Percentiles rank a stretch among this genome's conserved stretches.
Conservation (phyloP, 176 grass and related monocot species). For the Phyllostachys edulis region DNA sequence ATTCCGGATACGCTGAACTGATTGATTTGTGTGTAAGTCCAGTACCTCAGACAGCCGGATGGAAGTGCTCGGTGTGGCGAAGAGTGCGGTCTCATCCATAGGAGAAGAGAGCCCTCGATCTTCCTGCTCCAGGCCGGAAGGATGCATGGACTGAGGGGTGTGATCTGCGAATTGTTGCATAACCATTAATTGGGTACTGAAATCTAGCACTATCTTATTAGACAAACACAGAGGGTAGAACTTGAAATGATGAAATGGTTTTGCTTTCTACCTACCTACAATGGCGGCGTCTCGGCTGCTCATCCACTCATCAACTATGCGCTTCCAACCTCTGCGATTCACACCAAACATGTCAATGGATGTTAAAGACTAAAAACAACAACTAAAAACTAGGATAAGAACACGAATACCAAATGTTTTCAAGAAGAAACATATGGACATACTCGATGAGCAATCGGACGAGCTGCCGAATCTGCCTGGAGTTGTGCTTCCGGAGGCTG, state of each 20-base stretch:
- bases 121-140: slow-evolving; percentile 50
- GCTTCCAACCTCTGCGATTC: slow-evolving; percentile 69
- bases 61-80: slow-evolving; percentile 51
- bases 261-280: slow-evolving; percentile 48
- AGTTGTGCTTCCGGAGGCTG: slow-evolving; percentile 58
- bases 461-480: slow-evolving; percentile 69
- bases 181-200: background rate
- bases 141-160: slow-evolving; percentile 60
- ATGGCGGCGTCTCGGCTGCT: slow-evolving; percentile 47
- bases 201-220: background rate
- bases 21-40: background rate
- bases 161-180: slow-evolving; percentile 42
- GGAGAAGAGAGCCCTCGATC: slow-evolving; percentile 46
- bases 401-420: background rate
- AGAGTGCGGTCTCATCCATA: slow-evolving; percentile 51
- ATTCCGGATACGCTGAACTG: background rate
- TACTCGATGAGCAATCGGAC: slow-evolving; percentile 69
- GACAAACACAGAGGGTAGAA: background rate
- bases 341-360: slow-evolving; percentile 28
- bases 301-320: slow-evolving; percentile 70
- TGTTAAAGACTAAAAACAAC: background rate
- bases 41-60: slow-evolving; percentile 69
- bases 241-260: slow-evolving; percentile 3
- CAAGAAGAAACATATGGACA: slow-evolving; percentile 7
- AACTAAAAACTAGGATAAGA: background rate